Conservation (phyloP, 108 stramenopile genomes). For the Fragilariopsis cylindrus region DNA sequence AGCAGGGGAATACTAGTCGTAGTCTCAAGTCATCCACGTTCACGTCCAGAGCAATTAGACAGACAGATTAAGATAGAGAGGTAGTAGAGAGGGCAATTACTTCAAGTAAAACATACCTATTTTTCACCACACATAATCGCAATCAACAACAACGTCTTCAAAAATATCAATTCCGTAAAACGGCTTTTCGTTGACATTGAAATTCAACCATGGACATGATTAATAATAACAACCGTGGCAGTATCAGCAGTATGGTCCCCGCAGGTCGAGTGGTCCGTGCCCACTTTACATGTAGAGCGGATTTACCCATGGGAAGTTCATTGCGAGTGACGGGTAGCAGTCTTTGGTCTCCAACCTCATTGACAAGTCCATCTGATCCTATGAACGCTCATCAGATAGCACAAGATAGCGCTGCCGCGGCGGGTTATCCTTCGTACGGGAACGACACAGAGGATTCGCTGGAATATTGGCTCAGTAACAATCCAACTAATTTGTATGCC, state of each 20-base stretch:
- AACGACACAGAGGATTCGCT: slow-evolving; percentile 20
- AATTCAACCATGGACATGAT: background rate
- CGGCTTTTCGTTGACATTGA: too few species aligned
- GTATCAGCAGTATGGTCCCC: slow-evolving; percentile 24
- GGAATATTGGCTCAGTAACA: slow-evolving; percentile 30
- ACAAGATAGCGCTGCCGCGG: slow-evolving; percentile 21
- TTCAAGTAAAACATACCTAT: too few species aligned
- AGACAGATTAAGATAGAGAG: too few species aligned
- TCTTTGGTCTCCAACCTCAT: slow-evolving; percentile 56
- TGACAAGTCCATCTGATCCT: slow-evolving; percentile 47
- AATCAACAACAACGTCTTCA: too few species aligned
- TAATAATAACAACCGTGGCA: background rate
- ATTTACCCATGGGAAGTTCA: slow-evolving; percentile 73
- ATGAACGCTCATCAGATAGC: slow-evolving; percentile 50
- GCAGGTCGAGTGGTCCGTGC: slow-evolving; percentile 71
- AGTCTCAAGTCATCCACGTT: too few species aligned
- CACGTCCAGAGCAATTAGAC: too few species aligned
- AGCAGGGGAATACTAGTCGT: too few species aligned
- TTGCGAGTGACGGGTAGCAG: slow-evolving; percentile 77
- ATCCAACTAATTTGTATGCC: slow-evolving; percentile 41
- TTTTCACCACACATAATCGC: too few species aligned
- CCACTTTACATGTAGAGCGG: slow-evolving; percentile 74
- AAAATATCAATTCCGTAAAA: too few species aligned
- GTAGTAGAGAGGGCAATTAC: too few species aligned
- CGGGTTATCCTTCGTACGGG: slow-evolving; percentile 11